Evolutionary conservation across 202 grass and related monocot species (phyloP), one percentile per base, ranked within the genome.

Genomic region (Setaria viridis): DNA sequence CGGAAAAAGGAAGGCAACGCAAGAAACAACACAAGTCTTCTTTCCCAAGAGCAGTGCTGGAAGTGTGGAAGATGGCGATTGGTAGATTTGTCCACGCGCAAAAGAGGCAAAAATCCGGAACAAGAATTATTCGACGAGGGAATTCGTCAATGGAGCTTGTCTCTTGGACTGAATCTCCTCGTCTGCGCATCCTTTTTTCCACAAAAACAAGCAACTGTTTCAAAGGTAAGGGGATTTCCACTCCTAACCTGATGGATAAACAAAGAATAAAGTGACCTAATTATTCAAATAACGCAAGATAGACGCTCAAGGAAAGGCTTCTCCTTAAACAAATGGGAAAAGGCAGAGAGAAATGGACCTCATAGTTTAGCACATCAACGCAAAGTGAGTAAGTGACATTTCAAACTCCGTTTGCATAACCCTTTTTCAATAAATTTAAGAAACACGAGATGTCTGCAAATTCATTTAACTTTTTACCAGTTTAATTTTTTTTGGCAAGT

Each of bases 71-170:
- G 65, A 74, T 75, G 80, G 69, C 80, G 72, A 42, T 5, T 62
- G 1, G 0, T 11, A 35, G 41, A 54, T 74, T 87, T 83, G 39
- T 72, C 80, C 19, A 17, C 10, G 39, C 70, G 41, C 58, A 73
- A 72, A 82, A 78, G 65, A 34, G 47, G 80, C 11, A 43, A 90
- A 90, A 68, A 79, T 59, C 11, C 33, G 12, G 53, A 80, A 76
- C 43, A 68, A 56, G 19, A 33, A 87, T 75, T 80, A 64, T 80
- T 84, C 80, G 80, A 87, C 62, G 35, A 63, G 46, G 62, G 85
- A 90, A 80, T 76, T 54, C 11, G 62, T 84, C 65, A 70, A 51
- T 54, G 11, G 33, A 75, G 30, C 8, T 39, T 84, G 42, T 80
- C 75, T 63, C 64, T 64, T 53, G 43, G 17, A 69, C 69, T 75